Conservation (phyloP, 345 rosid genomes). For the Euphorbia peplus region DNA sequence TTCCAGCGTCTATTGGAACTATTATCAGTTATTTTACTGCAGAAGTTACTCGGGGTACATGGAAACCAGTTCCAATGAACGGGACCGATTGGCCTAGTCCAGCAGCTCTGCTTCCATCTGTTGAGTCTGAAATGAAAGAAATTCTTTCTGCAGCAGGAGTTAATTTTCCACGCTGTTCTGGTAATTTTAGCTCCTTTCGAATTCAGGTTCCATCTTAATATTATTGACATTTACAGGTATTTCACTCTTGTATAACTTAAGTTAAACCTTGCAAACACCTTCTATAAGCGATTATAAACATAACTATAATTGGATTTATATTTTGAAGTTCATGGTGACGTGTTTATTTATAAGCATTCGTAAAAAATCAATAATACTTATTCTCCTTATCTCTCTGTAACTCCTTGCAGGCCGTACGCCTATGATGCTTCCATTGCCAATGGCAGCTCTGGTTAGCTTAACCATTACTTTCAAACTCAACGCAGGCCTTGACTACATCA, state of each 20-base stretch:
- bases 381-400: background rate
- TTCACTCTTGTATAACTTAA: background rate
- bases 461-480: conserved; percentile 66
- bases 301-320: background rate
- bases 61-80: conserved; percentile 69
- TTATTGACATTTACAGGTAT: background rate
- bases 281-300: too few relatives aligned
- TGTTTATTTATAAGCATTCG: background rate
- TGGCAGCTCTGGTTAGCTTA: conserved; percentile 69
- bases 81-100: conserved; percentile 84
- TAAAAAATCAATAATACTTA: background rate
- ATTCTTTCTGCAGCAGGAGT: conserved; percentile 55
- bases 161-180: conserved; percentile 36
- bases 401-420: conserved; percentile 33
- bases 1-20: conserved; percentile 57
- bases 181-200: conserved; percentile 24
- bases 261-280: too few relatives aligned
- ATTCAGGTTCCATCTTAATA: background rate
- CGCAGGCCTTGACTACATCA: conserved; percentile 46
- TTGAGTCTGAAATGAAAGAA: conserved; percentile 54
- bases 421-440: conserved; percentile 54
- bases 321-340: background rate
- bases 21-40: conserved; percentile 60
- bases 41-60: conserved; percentile 57
- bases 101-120: conserved; percentile 35